A percentile compares a stretch with the other conserved stretches of the same genome.
These are phyloP conservation scores for Leptographium flavum DNA, from an alignment of 2,329 filamentous ascomycete genomes.

Conservation along the genomic window DNA sequence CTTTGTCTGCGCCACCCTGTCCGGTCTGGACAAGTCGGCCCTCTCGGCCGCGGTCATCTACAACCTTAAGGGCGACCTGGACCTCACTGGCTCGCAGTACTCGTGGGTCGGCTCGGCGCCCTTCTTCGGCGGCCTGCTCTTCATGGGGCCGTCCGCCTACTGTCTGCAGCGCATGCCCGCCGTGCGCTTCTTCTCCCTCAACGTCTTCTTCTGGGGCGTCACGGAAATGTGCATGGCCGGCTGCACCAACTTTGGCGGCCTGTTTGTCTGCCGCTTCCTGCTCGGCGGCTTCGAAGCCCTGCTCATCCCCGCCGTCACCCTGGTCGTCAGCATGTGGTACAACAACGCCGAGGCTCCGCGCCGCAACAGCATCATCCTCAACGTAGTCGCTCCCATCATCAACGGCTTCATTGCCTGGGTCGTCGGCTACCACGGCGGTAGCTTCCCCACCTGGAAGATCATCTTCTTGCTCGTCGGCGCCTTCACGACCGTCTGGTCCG, in stretches of 20 bases:
- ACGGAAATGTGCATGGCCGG: slow-evolving; percentile 11
- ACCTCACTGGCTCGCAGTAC: slow-evolving; percentile 15
- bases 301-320: slow-evolving; percentile 12
- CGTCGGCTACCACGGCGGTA: slow-evolving; percentile 12
- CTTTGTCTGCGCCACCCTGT: slow-evolving; percentile 6
- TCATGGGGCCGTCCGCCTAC: slow-evolving; percentile 13
- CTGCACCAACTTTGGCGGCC: slow-evolving; percentile 11
- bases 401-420: slow-evolving; percentile 14
- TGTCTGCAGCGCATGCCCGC: slow-evolving; percentile 11
- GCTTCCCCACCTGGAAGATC: slow-evolving; percentile 14
- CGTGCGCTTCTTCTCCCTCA: slow-evolving; percentile 10
- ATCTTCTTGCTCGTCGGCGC: slow-evolving; percentile 14
- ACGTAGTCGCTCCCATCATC: slow-evolving; percentile 14
- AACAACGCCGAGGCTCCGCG: slow-evolving; percentile 15
- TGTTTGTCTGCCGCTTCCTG: slow-evolving; percentile 13
- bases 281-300: slow-evolving; percentile 13
- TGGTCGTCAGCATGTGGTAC: slow-evolving; percentile 13
- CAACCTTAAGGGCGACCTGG: slow-evolving; percentile 12
- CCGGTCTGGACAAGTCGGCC: slow-evolving; percentile 13
- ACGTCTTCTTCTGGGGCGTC: slow-evolving; percentile 13
- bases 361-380: slow-evolving; percentile 15
- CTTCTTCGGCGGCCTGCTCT: slow-evolving; percentile 13
- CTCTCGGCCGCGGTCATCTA: slow-evolving; percentile 15
- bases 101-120: slow-evolving; percentile 13
- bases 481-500: slow-evolving; percentile 13